These are phyloP conservation scores for Saturnispora bothae DNA, from an alignment of 805 yeast species.

Conservation along the genomic window DNA sequence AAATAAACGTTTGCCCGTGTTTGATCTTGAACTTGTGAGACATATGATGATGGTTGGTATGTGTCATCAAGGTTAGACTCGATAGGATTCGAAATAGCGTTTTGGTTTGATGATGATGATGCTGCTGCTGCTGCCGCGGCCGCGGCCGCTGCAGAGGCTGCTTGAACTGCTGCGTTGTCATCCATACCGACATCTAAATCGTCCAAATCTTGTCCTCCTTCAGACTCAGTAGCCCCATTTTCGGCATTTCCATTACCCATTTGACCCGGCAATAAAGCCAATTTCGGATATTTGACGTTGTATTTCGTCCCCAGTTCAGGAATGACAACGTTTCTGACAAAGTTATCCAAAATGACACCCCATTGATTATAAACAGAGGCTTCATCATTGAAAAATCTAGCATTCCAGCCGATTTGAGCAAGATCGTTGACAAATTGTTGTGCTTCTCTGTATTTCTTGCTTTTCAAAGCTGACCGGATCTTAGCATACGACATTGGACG, in stretches of 20 bases:
- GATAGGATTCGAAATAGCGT: conserved; percentile 12
- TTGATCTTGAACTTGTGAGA: conserved; percentile 20
- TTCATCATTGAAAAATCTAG: conserved; percentile 69
- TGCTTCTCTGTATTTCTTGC: conserved; percentile 43
- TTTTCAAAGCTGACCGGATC: conserved; percentile 49
- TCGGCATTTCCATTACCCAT: too few relatives aligned
- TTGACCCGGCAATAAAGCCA: conserved; percentile 58
- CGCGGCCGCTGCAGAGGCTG: not conserved
- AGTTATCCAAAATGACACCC: conserved; percentile 51
- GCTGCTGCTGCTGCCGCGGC: conserved; percentile 3
- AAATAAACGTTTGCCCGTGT: conserved; percentile 19
- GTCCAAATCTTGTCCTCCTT: not conserved
- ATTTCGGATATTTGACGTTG: conserved; percentile 43
- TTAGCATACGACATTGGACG: conserved; percentile 77
- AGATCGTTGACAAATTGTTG: conserved; percentile 68
- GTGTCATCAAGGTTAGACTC: conserved; percentile 10
- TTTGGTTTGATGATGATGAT: conserved; percentile 4
- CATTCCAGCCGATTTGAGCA: conserved; percentile 85
- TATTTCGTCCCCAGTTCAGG: conserved; percentile 32
- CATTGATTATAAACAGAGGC: conserved; percentile 57
- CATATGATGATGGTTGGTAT: conserved; percentile 22
- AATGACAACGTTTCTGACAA: conserved; percentile 35
- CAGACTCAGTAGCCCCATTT: not conserved
- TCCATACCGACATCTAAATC: not conserved
- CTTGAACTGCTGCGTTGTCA: not conserved